Evolutionary conservation across 1,139 yeast species (phyloP).

Genomic region (Suhomyces bokatorum): DNA sequence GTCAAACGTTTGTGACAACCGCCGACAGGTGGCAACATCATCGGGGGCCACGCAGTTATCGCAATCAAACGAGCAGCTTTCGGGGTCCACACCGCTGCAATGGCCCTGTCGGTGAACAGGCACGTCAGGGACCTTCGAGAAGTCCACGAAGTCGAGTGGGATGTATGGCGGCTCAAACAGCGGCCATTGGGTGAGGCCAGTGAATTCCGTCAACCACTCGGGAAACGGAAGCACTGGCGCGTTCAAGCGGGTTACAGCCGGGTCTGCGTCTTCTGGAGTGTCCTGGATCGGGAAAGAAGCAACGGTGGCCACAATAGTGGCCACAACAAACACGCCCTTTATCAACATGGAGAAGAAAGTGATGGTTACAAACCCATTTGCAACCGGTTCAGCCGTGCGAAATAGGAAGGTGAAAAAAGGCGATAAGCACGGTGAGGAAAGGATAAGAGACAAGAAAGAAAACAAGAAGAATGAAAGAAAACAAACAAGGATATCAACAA

Average conservation of each 20-base stretch:
- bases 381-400: not conserved
- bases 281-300: not conserved
- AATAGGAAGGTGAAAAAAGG: no score
- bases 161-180: conserved; percentile 83
- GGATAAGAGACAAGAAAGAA: no score
- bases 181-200: conserved; percentile 81
- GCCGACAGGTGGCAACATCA: conserved; percentile 74
- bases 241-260: not conserved
- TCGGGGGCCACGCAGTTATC: conserved; percentile 73
- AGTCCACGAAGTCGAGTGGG: conserved; percentile 69
- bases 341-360: not conserved
- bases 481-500: no score
- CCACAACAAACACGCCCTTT: not conserved
- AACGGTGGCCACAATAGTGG: not conserved
- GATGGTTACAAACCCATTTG: not conserved
- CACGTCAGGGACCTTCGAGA: conserved; percentile 48
- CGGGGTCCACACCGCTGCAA: conserved; percentile 46
- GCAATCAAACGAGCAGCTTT: conserved; percentile 83
- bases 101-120: conserved; percentile 57
- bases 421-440: not conserved
- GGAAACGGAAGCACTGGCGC: conserved; percentile 58
- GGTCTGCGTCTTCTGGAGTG: not conserved
- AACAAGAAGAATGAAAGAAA: no score
- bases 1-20: conserved; percentile 84
- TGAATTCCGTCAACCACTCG: conserved; percentile 70